A percentile compares a stretch with the other conserved stretches of the same genome.
These are phyloP conservation scores for Arthrinium phaeospermum DNA, from an alignment of 2,329 filamentous ascomycete species.

Conservation along the genomic window DNA sequence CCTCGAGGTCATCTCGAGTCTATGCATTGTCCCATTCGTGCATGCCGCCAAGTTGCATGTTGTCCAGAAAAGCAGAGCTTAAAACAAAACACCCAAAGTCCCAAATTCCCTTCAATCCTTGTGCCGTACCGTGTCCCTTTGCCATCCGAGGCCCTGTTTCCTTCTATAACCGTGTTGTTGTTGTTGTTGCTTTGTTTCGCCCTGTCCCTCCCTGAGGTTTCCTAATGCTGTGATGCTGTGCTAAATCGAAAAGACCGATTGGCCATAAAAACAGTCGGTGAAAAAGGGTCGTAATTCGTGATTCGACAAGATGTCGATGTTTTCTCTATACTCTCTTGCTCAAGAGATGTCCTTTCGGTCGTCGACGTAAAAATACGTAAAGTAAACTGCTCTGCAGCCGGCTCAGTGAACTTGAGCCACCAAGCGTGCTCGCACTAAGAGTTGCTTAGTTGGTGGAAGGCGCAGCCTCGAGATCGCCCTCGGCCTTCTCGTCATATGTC, in stretches of 20 bases:
- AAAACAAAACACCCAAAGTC: conserved; percentile 9
- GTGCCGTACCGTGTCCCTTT: conserved; percentile 8
- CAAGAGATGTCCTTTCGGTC: neutral
- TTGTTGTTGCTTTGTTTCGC: neutral
- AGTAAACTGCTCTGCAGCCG: neutral
- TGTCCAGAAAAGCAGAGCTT: conserved; percentile 10
- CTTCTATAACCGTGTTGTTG: conserved; percentile 10
- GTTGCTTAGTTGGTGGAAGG: neutral
- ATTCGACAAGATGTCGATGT: neutral
- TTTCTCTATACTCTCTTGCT: neutral
- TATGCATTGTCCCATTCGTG: conserved; percentile 17
- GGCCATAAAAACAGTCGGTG: conserved; percentile 1
- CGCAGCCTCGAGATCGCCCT: conserved; percentile 22
- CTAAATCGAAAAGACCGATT: neutral
- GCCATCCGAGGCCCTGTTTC: neutral
- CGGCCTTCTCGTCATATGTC: conserved; percentile 48
- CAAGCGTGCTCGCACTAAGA: neutral
- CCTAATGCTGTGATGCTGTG: neutral
- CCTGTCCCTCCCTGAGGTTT: conserved; percentile 9
- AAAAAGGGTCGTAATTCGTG: conserved; percentile 8
- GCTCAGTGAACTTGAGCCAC: neutral
- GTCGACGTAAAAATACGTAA: neutral
- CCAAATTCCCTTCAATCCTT: neutral
- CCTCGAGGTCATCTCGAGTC: neutral
- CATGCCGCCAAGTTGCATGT: conserved; percentile 6